phyloP scores from a whole-genome alignment of 116 monocot genomes.

The Trichopus zeylanicus region DNA sequence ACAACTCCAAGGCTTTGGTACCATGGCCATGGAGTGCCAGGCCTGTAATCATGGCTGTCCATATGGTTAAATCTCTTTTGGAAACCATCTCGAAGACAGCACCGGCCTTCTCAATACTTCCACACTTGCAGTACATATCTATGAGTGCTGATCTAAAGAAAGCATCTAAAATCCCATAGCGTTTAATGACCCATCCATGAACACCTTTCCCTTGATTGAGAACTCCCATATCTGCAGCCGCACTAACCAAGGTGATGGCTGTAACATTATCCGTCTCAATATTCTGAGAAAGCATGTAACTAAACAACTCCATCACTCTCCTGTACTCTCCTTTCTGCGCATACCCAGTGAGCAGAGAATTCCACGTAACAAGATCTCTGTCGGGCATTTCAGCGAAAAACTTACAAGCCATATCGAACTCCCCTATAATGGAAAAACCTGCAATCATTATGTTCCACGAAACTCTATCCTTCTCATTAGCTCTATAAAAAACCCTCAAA shows the following conservation, averaged over 20 bases:
- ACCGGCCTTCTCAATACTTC: slow-evolving; percentile 19
- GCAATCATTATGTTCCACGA: slow-evolving; percentile 67
- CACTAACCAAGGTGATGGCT: slow-evolving; percentile 19
- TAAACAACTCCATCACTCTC: slow-evolving; percentile 19
- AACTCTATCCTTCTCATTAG: slow-evolving; percentile 29
- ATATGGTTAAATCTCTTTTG: slow-evolving; percentile 23
- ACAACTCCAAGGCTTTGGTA: slow-evolving; percentile 23
- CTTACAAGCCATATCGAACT: slow-evolving; percentile 25
- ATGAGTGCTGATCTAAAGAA: slow-evolving; percentile 33
- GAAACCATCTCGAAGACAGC: slow-evolving; percentile 13
- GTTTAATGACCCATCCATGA: slow-evolving; percentile 47
- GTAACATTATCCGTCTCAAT: slow-evolving; percentile 49
- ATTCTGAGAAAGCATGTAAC: slow-evolving; percentile 22
- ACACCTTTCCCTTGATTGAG: slow-evolving; percentile 36
- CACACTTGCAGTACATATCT: slow-evolving; percentile 50
- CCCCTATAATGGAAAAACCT: slow-evolving; percentile 32
- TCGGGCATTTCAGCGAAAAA: slow-evolving; percentile 37
- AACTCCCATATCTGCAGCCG: slow-evolving; percentile 30
- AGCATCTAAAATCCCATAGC: slow-evolving; percentile 19
- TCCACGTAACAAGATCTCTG: slow-evolving; percentile 57
- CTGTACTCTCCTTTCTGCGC: slow-evolving; percentile 18
- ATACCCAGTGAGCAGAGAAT: slow-evolving; percentile 48
- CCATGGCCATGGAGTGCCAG: slow-evolving; percentile 39
- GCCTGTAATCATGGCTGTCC: slow-evolving; percentile 31
- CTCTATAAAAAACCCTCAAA: slow-evolving; percentile 23